Percentiles rank a stretch among this genome's conserved stretches.
phyloP scores from a whole-genome alignment of 495 filamentous ascomycete genomes.

The Friedmanniomyces endolithicus region DNA sequence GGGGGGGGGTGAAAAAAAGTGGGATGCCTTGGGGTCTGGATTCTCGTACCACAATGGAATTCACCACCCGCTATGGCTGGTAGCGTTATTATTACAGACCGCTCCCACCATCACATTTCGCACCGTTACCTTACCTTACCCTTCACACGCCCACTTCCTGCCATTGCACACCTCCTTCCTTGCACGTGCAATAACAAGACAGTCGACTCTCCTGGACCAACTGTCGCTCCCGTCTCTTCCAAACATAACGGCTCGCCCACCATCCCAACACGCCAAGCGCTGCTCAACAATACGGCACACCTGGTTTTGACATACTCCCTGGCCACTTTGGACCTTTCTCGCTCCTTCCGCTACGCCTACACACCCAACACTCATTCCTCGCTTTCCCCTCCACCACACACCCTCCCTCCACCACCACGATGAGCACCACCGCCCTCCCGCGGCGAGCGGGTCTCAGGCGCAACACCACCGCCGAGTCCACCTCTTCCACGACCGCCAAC shows the following conservation, averaged over 20 bases:
- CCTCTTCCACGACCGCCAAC: slow-evolving; percentile 46
- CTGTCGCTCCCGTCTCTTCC: not conserved
- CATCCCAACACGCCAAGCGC: slow-evolving; percentile 1
- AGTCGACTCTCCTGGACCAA: too few species aligned
- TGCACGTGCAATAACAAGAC: too few species aligned
- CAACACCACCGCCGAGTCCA: slow-evolving; percentile 39
- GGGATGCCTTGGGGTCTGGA: not conserved
- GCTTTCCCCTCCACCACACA: not conserved
- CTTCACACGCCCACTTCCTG: not conserved
- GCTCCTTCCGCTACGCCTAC: not conserved
- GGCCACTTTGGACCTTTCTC: not conserved
- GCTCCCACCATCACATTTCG: too few species aligned
- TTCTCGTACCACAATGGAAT: too few species aligned
- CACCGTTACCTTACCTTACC: too few species aligned
- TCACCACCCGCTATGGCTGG: too few species aligned
- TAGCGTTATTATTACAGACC: too few species aligned
- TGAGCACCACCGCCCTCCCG: slow-evolving; percentile 49
- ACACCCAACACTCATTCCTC: not conserved
- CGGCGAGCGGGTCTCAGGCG: slow-evolving; percentile 38
- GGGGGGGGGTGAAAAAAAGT: too few species aligned
- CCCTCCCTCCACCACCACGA: slow-evolving; percentile 19
- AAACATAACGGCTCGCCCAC: not conserved
- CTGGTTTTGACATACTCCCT: not conserved
- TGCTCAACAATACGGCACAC: not conserved
- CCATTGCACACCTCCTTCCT: too few species aligned